A percentile compares a stretch with the other conserved stretches of the same genome.
Conservation (phyloP, 2,329 filamentous ascomycete genomes). For the Emmonsiellopsis sp. region DNA sequence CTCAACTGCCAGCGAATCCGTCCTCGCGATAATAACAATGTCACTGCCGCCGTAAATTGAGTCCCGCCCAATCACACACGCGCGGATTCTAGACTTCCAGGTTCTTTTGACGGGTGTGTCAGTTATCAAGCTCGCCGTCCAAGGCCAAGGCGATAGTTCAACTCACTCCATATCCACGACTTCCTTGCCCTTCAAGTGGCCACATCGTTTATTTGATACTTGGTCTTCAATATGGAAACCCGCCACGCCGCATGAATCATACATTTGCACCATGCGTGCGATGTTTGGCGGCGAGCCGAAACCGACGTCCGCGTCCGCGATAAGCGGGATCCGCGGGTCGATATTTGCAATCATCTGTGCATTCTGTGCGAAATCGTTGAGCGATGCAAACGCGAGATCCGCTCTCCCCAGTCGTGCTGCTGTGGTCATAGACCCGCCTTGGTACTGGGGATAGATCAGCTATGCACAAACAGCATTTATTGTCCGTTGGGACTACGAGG, state of each 20-base stretch:
- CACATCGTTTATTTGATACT: conserved; percentile 55
- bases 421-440: conserved; percentile 44
- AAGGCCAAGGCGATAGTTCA: conserved; percentile 47
- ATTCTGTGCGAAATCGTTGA: conserved; percentile 44
- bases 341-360: conserved; percentile 47
- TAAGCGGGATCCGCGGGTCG: conserved; percentile 39
- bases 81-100: too few relatives aligned
- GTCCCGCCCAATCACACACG: too few relatives aligned
- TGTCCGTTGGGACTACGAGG: neutral
- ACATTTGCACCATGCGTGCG: conserved; percentile 43
- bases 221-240: conserved; percentile 56
- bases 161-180: conserved; percentile 44
- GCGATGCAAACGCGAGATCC: conserved; percentile 41
- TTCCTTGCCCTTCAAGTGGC: conserved; percentile 53
- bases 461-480: too few relatives aligned
- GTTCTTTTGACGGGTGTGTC: conserved; percentile 23
- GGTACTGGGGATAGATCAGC: neutral
- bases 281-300: conserved; percentile 46
- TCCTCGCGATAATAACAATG: conserved; percentile 56
- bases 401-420: conserved; percentile 40
- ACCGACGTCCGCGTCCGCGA: conserved; percentile 47
- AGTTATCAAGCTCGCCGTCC: conserved; percentile 42
- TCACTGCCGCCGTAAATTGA: conserved; percentile 24
- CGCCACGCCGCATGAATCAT: conserved; percentile 47
- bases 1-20: conserved; percentile 48